Evolutionary conservation across 2,329 filamentous ascomycete species (phyloP).

Genomic region (Colletotrichum salicis): DNA sequence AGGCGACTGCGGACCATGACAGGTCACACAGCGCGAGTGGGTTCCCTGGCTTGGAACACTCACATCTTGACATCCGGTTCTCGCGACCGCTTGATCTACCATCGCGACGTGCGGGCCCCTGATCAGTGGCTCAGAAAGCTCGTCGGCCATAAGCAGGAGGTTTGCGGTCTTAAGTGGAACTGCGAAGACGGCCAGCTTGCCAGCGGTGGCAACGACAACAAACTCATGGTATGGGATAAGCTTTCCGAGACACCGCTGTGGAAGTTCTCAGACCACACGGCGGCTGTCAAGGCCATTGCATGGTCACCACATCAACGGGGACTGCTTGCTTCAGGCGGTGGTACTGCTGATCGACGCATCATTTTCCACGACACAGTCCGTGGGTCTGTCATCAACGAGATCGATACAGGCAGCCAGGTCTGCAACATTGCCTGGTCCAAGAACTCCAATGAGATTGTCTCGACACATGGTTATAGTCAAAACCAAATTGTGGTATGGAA

Average conservation of each 20-base stretch:
- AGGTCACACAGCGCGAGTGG: constrained; percentile 91
- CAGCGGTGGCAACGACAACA: constrained; percentile 97
- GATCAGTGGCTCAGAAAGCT: constrained; percentile 90
- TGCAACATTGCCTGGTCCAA: constrained; percentile 98
- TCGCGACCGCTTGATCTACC: constrained; percentile 91
- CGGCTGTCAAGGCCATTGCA: constrained; percentile 95
- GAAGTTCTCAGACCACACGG: constrained; percentile 94
- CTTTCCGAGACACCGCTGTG: constrained; percentile 90
- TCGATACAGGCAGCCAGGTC: constrained; percentile 98
- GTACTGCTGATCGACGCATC: constrained; percentile 94
- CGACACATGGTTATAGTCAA: constrained; percentile 95
- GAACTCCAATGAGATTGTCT: constrained; percentile 97
- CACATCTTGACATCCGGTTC: constrained; percentile 97
- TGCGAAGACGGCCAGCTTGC: constrained; percentile 94
- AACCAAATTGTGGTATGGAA: constrained; percentile 99
- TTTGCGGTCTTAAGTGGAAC: constrained; percentile 97
- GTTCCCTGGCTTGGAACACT: constrained; percentile 96
- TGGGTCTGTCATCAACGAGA: constrained; percentile 83
- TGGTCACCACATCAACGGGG: constrained; percentile 98
- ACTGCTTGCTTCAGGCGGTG: constrained; percentile 92
- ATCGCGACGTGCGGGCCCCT: constrained; percentile 92
- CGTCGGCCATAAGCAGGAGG: constrained; percentile 96
- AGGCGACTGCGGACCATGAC: constrained; percentile 94
- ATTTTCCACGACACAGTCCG: constrained; percentile 97
- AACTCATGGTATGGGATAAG: constrained; percentile 98